Conservation (phyloP, 2,329 filamentous ascomycete species). For the Fusarium hostae region DNA sequence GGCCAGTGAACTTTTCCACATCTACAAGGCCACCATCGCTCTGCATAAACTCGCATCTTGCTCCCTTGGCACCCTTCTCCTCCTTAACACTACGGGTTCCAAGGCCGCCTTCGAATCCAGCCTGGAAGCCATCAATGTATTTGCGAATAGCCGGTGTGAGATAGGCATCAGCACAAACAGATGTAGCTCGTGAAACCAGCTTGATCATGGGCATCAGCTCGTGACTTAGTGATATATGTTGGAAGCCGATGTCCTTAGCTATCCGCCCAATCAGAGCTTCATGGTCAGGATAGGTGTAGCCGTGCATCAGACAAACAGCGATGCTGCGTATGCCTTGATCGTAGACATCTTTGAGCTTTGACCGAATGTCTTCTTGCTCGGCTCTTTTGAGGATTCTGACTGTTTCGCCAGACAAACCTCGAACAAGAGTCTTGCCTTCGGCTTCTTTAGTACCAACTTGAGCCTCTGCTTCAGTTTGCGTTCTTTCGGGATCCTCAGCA, state of each 20-base stretch:
- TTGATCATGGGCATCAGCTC: conserved; percentile 59
- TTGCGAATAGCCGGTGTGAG: conserved; percentile 56
- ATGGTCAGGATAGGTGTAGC: conserved; percentile 89
- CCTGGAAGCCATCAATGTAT: conserved; percentile 77
- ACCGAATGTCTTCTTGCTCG: conserved; percentile 62
- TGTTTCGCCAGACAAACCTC: conserved; percentile 75
- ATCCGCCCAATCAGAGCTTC: conserved; percentile 81
- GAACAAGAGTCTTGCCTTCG: conserved; percentile 68
- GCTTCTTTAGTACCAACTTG: conserved; percentile 61
- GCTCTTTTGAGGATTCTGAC: conserved; percentile 73
- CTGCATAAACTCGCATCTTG: conserved; percentile 95
- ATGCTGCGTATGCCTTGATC: conserved; percentile 79
- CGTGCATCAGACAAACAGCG: conserved; percentile 91
- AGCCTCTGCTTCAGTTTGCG: conserved; percentile 64
- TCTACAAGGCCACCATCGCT: conserved; percentile 81
- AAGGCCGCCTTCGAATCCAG: conserved; percentile 82
- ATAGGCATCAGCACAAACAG: conserved; percentile 58
- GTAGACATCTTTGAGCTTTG: conserved; percentile 71
- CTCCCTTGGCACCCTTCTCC: conserved; percentile 72
- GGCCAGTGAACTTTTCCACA: conserved; percentile 82
- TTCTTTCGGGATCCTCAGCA: conserved; percentile 82
- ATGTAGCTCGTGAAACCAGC: conserved; percentile 55
- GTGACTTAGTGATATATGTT: conserved; percentile 74
- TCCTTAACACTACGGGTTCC: conserved; percentile 79
- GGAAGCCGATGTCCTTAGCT: conserved; percentile 78